A percentile compares a stretch with the other conserved stretches of the same genome.
These are phyloP conservation scores for Eimeria brunetti DNA, from an alignment of 169 alveolate species.

Conservation along the genomic window DNA sequence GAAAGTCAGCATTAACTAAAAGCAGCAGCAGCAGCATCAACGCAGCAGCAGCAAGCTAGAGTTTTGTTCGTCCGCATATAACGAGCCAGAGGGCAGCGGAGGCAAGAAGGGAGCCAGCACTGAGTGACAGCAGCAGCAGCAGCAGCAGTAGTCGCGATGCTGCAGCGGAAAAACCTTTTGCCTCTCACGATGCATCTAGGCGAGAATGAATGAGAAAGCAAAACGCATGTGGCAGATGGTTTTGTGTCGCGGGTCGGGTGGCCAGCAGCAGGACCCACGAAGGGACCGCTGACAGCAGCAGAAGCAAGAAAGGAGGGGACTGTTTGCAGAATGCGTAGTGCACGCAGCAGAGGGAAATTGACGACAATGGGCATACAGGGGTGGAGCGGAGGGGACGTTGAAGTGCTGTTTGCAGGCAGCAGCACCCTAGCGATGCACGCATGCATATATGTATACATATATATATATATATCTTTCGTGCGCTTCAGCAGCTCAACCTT, in stretches of 20 bases:
- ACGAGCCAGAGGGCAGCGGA: too few species aligned
- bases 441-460: not conserved
- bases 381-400: too few species aligned
- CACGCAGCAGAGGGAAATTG: not conserved
- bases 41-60: too few species aligned
- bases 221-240: too few species aligned
- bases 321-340: not conserved
- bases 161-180: not conserved
- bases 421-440: not conserved
- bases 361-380: not conserved
- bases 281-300: not conserved
- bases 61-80: too few species aligned
- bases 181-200: too few species aligned
- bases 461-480: not conserved
- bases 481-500: not conserved
- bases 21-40: not conserved
- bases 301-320: not conserved
- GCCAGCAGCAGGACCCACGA: not conserved
- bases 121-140: too few species aligned
- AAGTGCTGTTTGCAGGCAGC: too few species aligned
- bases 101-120: not conserved
- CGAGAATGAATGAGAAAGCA: too few species aligned
- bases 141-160: not conserved
- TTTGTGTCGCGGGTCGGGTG: not conserved
- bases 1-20: constrained; percentile 29